phyloP scores from a whole-genome alignment of 352 stramenopile genomes.

The Pythium biforme region DNA sequence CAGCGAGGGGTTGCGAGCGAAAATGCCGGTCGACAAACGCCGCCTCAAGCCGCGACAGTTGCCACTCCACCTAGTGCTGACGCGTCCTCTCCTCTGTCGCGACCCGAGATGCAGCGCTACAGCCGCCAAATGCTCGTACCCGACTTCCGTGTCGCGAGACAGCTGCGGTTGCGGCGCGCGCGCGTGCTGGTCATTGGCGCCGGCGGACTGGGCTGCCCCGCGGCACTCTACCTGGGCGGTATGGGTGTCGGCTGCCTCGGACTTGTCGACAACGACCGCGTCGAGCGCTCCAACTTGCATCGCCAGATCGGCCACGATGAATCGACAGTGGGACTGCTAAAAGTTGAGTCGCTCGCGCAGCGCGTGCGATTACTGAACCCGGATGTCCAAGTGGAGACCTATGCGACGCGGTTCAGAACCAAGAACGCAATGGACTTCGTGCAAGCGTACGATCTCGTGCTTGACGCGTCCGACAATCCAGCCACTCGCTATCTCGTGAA shows the following conservation, averaged over 20 bases:
- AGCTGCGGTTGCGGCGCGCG: slow-evolving; percentile 76
- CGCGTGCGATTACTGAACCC: slow-evolving; percentile 76
- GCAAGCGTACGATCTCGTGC: slow-evolving; percentile 85
- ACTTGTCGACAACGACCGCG: slow-evolving; percentile 94
- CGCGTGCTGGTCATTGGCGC: slow-evolving; percentile 92
- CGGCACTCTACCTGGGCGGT: slow-evolving; percentile 93
- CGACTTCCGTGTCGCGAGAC: slow-evolving; percentile 88
- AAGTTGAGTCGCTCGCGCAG: slow-evolving; percentile 85
- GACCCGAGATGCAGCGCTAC: slow-evolving; percentile 82
- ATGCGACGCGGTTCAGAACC: slow-evolving; percentile 53
- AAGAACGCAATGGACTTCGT: slow-evolving; percentile 85
- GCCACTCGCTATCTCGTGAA: slow-evolving; percentile 95
- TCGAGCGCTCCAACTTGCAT: slow-evolving; percentile 97
- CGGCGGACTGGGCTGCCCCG: slow-evolving; percentile 94
- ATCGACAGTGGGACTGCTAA: slow-evolving; percentile 74
- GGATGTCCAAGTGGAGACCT: slow-evolving; percentile 53
- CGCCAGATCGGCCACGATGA: slow-evolving; percentile 95
- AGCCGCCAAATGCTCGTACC: slow-evolving; percentile 93
- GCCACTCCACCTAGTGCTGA: background rate
- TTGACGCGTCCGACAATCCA: slow-evolving; percentile 97
- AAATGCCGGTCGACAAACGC: background rate
- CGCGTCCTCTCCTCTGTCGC: slow-evolving; percentile 44
- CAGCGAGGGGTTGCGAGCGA: background rate
- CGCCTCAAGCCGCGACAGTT: background rate
- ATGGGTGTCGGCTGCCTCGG: slow-evolving; percentile 93